Evolutionary conservation across 129 eudicot genomes (phyloP).

Genomic region (Artemisia tridentata): DNA sequence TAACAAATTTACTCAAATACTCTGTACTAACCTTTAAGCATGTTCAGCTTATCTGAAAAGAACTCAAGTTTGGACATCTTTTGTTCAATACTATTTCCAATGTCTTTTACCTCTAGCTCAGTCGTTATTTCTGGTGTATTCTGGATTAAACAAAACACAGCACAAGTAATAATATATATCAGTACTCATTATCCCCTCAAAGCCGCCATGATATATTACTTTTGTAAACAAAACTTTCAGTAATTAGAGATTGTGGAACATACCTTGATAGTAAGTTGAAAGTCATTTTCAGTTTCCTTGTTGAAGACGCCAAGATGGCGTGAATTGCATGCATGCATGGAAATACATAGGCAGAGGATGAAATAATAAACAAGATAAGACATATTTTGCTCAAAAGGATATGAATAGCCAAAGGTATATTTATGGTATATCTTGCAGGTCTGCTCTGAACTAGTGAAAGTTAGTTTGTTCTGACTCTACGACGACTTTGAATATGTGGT

Average conservation of each 20-base stretch:
- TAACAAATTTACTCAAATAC: not conserved
- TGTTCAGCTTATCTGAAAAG: slow-evolving; percentile 10
- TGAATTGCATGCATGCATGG: slow-evolving; percentile 66
- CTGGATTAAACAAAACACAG: slow-evolving; percentile 6
- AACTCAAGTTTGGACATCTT: slow-evolving; percentile 19
- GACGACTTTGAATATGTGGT: slow-evolving; percentile 28
- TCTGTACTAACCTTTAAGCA: slow-evolving; percentile 29
- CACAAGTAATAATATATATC: not conserved
- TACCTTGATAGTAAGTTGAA: slow-evolving; percentile 33
- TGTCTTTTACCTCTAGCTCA: slow-evolving; percentile 17
- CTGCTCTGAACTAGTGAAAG: slow-evolving; percentile 26
- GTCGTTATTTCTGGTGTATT: slow-evolving; percentile 1
- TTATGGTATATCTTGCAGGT: slow-evolving; percentile 20
- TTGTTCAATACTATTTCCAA: slow-evolving; percentile 3
- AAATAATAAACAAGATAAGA: slow-evolving; percentile 34
- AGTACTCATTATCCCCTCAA: not conserved
- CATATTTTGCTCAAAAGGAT: slow-evolving; percentile 29
- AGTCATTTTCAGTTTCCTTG: slow-evolving; percentile 16
- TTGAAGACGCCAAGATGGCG: slow-evolving; percentile 35
- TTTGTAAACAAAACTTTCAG: not conserved
- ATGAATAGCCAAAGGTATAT: slow-evolving; percentile 11
- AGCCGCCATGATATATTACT: not conserved
- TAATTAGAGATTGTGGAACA: slow-evolving; percentile 10
- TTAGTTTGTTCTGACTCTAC: slow-evolving; percentile 28
- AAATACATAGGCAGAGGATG: slow-evolving; percentile 42